A percentile compares a stretch with the other conserved stretches of the same genome.
Evolutionary conservation across 2,329 filamentous ascomycete species (phyloP).

Genomic region (Epichloe bromicola): DNA sequence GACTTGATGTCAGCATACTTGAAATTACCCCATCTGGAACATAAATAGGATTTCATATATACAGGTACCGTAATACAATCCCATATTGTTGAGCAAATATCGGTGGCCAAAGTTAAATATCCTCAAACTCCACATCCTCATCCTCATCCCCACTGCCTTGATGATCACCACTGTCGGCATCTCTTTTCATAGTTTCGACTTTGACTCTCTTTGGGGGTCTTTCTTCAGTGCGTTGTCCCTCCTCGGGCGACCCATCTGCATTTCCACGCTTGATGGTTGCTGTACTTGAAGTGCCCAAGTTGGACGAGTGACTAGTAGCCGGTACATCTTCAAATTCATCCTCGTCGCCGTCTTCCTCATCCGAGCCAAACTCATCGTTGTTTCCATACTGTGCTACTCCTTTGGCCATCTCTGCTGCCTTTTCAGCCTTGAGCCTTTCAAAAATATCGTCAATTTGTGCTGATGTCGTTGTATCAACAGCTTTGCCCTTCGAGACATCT

Average conservation of each 20-base stretch:
- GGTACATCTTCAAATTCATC: constrained; percentile 39
- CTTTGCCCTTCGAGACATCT: constrained; percentile 25
- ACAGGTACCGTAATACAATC: no score
- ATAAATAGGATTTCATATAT: no score
- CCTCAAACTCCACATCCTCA: constrained; percentile 46
- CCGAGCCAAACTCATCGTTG: constrained; percentile 20
- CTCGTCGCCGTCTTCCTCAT: constrained; percentile 27
- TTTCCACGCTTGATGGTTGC: constrained; percentile 22
- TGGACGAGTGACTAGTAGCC: constrained; percentile 20
- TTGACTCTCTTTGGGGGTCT: constrained; percentile 33
- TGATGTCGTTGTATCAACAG: constrained; percentile 37
- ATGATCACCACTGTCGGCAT: constrained; percentile 25
- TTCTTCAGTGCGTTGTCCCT: neutral
- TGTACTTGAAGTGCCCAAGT: constrained; percentile 19
- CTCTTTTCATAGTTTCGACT: constrained; percentile 38
- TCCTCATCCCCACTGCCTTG: constrained; percentile 36
- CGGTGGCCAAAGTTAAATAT: constrained; percentile 25
- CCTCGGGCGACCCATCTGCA: constrained; percentile 13
- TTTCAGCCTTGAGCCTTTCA: constrained; percentile 49
- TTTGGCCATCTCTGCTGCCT: constrained; percentile 31
- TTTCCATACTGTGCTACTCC: constrained; percentile 18
- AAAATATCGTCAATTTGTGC: constrained; percentile 55
- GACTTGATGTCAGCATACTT: no score
- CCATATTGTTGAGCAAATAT: no score
- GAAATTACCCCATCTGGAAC: no score